phyloP scores from a whole-genome alignment of 2,329 filamentous ascomycete species.

The Dactylellina leptospora region DNA sequence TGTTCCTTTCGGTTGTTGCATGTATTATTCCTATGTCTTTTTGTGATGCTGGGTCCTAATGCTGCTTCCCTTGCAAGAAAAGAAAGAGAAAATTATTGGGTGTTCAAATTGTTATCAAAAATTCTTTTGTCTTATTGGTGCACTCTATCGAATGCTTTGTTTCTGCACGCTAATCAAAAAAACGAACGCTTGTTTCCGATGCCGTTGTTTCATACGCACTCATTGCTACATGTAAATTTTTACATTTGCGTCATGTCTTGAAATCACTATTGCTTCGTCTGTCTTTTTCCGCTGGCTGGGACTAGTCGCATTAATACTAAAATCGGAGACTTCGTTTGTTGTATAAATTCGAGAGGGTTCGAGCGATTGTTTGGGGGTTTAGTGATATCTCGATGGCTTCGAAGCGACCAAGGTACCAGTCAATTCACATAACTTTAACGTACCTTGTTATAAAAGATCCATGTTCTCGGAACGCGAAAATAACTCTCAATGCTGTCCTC shows the following conservation, averaged over 20 bases:
- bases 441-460: too few species aligned
- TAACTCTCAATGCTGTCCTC: too few species aligned
- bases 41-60: not conserved
- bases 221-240: not conserved
- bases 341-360: too few species aligned
- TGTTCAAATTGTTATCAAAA: too few species aligned
- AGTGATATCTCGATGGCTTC: too few species aligned
- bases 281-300: not conserved
- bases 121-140: not conserved
- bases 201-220: not conserved
- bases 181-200: too few species aligned
- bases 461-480: too few species aligned
- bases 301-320: not conserved
- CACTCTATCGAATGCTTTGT: not conserved
- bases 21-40: conserved; percentile 22
- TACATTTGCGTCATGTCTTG: not conserved
- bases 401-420: too few species aligned
- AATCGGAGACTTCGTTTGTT: not conserved
- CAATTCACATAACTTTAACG: too few species aligned
- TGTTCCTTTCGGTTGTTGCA: conserved; percentile 40
- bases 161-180: not conserved
- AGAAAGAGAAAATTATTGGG: conserved; percentile 19
- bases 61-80: not conserved
- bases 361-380: too few species aligned
- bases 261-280: not conserved